Evolutionary conservation across 2,329 filamentous ascomycete genomes (phyloP), one percentile per base, ranked within the genome.

Genomic region (Cadophora malorum): DNA sequence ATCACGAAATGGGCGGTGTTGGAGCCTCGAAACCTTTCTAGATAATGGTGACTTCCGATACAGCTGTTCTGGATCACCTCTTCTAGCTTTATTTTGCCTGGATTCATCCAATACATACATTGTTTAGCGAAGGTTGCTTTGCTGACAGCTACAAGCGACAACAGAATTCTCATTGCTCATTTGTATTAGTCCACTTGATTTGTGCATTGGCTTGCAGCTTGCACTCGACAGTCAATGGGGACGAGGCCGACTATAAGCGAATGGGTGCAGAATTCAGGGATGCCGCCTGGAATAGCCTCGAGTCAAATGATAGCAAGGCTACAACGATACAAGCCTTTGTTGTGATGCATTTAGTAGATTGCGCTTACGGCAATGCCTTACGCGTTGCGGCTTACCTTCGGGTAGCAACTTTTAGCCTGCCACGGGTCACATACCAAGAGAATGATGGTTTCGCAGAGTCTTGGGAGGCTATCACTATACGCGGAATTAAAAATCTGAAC

Each of bases 61-160:
- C 63, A 3, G 63, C 65, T 1, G 58, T 77, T 16, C 53, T 78
- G 28, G 68, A 78, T 28, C 77, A 79, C 62, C 66, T 79, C 1
- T 75, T 79, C 58, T 71, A 74, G 41, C 68, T 79, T 16, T 79
- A 78, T 62, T 79, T 79, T 67, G 71, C 75, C 16, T 79, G 77
- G 77, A 68, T 78, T 6, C 77, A 79, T 67, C 77, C 77, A 3
- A 74, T 78, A n/a, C 74, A 78, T 63, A 77, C 76, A 23, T 60
- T 78, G 47, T 78, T 79, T 67, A 73, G 70, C 45, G 76, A 78
- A 59, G 72, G 72, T 16, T 71, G 69, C 60, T 79, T 79, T 62
- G 69, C 73, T 10, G 66, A 76, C 9, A 72, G 72, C 63, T 77
- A 75, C 65, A 68, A 65, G 45, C 61, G 45, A n/a, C 64, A 73